Base-by-base conservation (phyloP, 352 stramenopile genomes). In the Phytopythium mirpurense region DNA sequence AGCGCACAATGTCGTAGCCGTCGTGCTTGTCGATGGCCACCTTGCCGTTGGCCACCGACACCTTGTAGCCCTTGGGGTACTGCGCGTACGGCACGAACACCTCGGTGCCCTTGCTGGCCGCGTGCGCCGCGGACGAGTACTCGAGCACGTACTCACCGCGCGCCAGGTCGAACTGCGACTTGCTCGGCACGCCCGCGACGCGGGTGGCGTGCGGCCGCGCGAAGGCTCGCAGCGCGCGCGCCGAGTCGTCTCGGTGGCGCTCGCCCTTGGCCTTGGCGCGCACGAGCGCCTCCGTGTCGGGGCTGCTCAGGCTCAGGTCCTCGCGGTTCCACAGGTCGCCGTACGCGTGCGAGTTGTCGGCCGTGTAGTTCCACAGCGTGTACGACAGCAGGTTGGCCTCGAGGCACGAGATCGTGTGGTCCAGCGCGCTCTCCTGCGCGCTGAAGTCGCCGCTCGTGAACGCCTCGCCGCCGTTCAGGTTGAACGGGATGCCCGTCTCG, bases 291-390 rank as follows among this genome's bases (percentile, higher is more conserved):
- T 40, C 26, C 29, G 27, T 40, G 48, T 62, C 68, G 11, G 56
- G 56, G 36, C 78, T 93, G 38, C 92, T 81, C 37, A 96, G 65
- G 35, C 81, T 93, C 43, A 96, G 67, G 50, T 96, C 85, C 41
- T 96, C 86, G 10, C 83, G 47, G 70, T 96, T 96, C 86, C 86
- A 96, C 45, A 79, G 58, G 42, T 96, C 86, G 23, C 86, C 85
- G 34, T 74, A 89, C 16, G 67, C 51, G 65, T 95, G 84, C 53
- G 52, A 74, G 56, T 96, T 95, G 43, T 82, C 66, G 9, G 84
- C 74, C 31, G 83, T 77, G 72, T 97, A 97, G 51, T 82, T 94
- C 90, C 88, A 97, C 18, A 97, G 59, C 37, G 86, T 96, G 61
- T 91, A 97, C 44, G 69, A 86, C 36, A 90, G 56, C 57, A 90